Evolutionary conservation across 345 rosid genomes (phyloP), one percentile per base, ranked within the genome.

Genomic region (Ceriops zippeliana): DNA sequence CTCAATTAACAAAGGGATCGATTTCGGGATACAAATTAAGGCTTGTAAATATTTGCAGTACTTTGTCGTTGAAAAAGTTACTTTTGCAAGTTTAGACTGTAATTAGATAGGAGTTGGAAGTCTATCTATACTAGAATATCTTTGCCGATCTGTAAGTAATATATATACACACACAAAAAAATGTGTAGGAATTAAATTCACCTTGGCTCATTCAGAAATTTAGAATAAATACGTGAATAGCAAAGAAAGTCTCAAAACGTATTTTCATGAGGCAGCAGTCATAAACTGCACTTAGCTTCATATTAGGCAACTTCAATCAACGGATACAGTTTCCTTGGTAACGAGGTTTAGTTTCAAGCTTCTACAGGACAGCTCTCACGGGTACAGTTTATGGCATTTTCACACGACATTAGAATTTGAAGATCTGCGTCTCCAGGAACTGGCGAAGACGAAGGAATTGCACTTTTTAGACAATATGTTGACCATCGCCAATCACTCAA

Each of bases 191-290:
- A 34, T 34, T 1, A 34, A 34, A 7, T 61, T 96, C 96, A 72
- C 93, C 98, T 35, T 90, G 98, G 96, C 88, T 90, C 5, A 82
- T 87, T 1, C 85, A 85, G 68, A 91, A 90, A 64, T 34, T 61
- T 96, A 87, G 70, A 86, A 85, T 83, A 89, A 82, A 68, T 88
- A 78, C 65, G 76, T 79, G 53, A 72, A 75, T 24, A 34, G 61
- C 77, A 58, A 84, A 79, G 66, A 86, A 83, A 42, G 80, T 72
- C 53, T 72, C 79, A 1, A 93, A 89, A 7, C 83, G 80, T n/a
- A 63, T 86, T 86, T 80, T 76, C 90, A 83, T 67, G 89, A 87
- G 78, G 97, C 98, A 51, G 71, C 89, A 53, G 60, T 89, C 28
- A 75, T 79, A 49, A 79, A 79, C 96, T 8, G 93, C 82, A 52